These are phyloP conservation scores for Linderina pennispora DNA, from an alignment of 192 early-diverging fungal genomes.

Conservation along the genomic window DNA sequence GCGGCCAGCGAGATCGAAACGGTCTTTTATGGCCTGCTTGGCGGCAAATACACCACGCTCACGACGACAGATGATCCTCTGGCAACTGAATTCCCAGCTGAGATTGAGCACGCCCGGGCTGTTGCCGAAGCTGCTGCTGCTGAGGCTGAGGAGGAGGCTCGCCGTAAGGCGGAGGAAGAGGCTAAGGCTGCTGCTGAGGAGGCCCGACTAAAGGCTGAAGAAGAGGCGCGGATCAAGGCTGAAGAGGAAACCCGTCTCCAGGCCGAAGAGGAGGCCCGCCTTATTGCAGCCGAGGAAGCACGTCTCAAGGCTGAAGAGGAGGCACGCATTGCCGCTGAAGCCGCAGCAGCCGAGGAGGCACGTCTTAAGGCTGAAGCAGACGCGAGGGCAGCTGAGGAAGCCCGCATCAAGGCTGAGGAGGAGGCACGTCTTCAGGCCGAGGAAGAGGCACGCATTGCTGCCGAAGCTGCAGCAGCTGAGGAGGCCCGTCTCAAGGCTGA, in stretches of 20 bases:
- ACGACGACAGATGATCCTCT: slow-evolving; percentile 26
- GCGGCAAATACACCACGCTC: slow-evolving; percentile 15
- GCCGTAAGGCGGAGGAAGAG: neutral
- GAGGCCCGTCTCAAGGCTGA: too few relatives aligned
- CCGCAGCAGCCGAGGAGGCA: neutral
- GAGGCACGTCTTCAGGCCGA: neutral
- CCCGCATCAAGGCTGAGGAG: slow-evolving; percentile 1
- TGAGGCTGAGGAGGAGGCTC: slow-evolving; percentile 1
- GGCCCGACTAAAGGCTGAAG: too few relatives aligned
- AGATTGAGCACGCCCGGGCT: neutral
- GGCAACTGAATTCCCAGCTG: neutral
- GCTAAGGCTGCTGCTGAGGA: too few relatives aligned
- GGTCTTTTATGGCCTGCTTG: slow-evolving; percentile 29
- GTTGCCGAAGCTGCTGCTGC: slow-evolving; percentile 1
- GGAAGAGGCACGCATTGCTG: neutral
- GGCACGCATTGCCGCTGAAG: neutral
- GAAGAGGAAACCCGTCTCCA: too few relatives aligned
- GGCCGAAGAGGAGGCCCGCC: too few relatives aligned
- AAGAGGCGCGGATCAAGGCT: too few relatives aligned
- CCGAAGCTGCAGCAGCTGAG: too few relatives aligned
- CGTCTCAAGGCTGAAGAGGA: too few relatives aligned
- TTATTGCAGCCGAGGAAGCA: too few relatives aligned
- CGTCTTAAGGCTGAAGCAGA: neutral
- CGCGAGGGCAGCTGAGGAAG: neutral
- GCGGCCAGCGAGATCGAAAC: slow-evolving; percentile 17